phyloP scores from a whole-genome alignment of 129 eudicot species.

The Helichrysum umbraculigerum region DNA sequence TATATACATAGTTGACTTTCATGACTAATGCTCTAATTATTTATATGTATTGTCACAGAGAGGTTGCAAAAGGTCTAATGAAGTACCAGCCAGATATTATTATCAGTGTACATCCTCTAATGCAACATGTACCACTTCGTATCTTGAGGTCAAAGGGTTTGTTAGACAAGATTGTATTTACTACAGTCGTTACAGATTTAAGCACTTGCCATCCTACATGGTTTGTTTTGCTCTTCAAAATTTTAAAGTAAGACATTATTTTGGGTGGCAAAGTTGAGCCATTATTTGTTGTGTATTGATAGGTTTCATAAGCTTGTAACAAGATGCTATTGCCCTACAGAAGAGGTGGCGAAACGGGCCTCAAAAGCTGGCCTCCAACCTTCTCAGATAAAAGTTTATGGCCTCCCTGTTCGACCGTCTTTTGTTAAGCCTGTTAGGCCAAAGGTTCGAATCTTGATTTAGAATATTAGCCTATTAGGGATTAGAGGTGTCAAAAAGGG shows the following conservation, averaged over 20 bases:
- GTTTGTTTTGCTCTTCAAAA: conserved; percentile 39
- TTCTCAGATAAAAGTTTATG: conserved; percentile 89
- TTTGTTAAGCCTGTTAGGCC: conserved; percentile 85
- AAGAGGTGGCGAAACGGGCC: conserved; percentile 95
- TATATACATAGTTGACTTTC: neutral
- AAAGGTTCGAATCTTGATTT: conserved; percentile 54
- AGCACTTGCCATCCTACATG: conserved; percentile 99
- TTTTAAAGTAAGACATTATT: neutral
- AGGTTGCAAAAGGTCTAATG: conserved; percentile 93
- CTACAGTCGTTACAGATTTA: conserved; percentile 91
- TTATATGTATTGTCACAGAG: conserved; percentile 49
- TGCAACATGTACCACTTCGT: conserved; percentile 99
- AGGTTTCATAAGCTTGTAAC: conserved; percentile 99
- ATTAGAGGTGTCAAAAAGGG: neutral
- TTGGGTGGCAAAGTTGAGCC: neutral
- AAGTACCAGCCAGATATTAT: conserved; percentile 95
- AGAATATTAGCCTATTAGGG: neutral
- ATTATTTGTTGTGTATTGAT: conserved; percentile 26
- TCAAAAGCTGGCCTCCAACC: conserved; percentile 78
- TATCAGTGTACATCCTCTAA: conserved; percentile 95
- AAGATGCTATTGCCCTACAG: conserved; percentile 96
- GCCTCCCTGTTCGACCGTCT: conserved; percentile 97
- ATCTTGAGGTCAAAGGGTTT: conserved; percentile 90
- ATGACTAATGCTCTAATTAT: conserved; percentile 11
- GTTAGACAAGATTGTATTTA: conserved; percentile 80